These are phyloP conservation scores for Amaranthus cruentus DNA, from an alignment of 148 eudicot species.

Conservation along the genomic window DNA sequence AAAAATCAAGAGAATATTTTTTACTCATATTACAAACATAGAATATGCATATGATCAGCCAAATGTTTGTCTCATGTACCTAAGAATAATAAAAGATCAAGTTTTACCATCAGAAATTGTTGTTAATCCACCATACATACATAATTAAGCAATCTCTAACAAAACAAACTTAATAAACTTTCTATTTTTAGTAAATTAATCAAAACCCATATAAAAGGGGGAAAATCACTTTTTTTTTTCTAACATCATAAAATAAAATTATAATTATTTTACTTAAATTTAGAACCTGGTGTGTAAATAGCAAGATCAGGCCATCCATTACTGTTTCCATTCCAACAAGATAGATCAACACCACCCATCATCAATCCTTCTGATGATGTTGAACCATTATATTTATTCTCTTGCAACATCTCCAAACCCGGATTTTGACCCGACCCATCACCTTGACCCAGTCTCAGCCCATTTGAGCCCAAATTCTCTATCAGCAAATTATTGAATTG, in stretches of 20 bases:
- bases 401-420: slow-evolving; percentile 17
- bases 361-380: slow-evolving; percentile 24
- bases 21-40: not conserved
- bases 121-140: slow-evolving; percentile 9
- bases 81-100: not conserved
- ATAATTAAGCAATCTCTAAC: slow-evolving; percentile 2
- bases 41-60: not conserved
- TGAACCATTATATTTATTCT: slow-evolving; percentile 1
- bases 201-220: not conserved
- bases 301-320: slow-evolving; percentile 69
- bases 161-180: not conserved
- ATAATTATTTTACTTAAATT: slow-evolving; percentile 26
- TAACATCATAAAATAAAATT: not conserved
- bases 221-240: not conserved
- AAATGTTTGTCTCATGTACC: not conserved
- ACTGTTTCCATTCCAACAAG: slow-evolving; percentile 33
- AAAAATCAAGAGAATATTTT: not conserved
- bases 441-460: slow-evolving; percentile 24
- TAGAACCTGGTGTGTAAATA: slow-evolving; percentile 58
- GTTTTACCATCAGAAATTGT: slow-evolving; percentile 15
- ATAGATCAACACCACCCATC: slow-evolving; percentile 15
- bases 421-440: slow-evolving; percentile 21
- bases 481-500: slow-evolving; percentile 35
- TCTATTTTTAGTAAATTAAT: slow-evolving; percentile 10
- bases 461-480: slow-evolving; percentile 31